Base-by-base conservation (phyloP, 1,284 basidiomycete genomes). In the Anthracocystis panici-leucophaei region DNA sequence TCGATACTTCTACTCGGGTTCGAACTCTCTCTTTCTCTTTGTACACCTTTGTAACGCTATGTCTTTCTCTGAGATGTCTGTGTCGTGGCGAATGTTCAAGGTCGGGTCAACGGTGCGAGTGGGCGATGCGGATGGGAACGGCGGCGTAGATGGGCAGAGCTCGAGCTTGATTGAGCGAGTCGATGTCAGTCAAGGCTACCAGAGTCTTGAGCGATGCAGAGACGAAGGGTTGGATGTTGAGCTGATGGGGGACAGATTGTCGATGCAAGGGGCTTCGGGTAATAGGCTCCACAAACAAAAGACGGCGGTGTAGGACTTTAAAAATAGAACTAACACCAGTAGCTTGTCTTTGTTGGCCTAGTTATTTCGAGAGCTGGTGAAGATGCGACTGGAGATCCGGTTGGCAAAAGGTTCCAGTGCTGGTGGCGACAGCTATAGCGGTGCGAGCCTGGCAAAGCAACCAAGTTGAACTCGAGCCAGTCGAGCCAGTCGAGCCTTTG, bases 401-500 rank as follows among this genome's bases (percentile, higher is more conserved):
- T 31, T 53, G 61, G 42, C 53, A 53, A 53, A 33, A 45, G 29
- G 35, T 33, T 20, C 42, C 41, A 55, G 53, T 45, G 14, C 20
- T 51, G 49, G 21, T 16, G 42, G 9, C n/a, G 27, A 21, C 21
- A 31, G 42, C 42, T 31, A 20, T 45, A 23, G 41, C 20, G 16
- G n/a, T n/a, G 14, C 14, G 16, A 29, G 46, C 12, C 54, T 54
- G 55, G 65, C 49, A 56, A 46, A 35, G 16, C 8, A 14, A 20
- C 16, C 52, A 60, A 64, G 67, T 55, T 54, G 25, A 41, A 4
- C 56, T 57, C 68, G 68, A 65, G 49, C 67, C 67, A 70, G 67
- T 57, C 68, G 68, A 65, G 49, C 67, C 67, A 70, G 67, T 60
- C 67, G 67, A 70, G 60, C 38, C 38, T 48, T 53, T 52, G 45